A percentile compares a stretch with the other conserved stretches of the same genome.
These are phyloP conservation scores for Vigna nakashimae DNA, from an alignment of 306 rosid genomes.

Conservation along the genomic window DNA sequence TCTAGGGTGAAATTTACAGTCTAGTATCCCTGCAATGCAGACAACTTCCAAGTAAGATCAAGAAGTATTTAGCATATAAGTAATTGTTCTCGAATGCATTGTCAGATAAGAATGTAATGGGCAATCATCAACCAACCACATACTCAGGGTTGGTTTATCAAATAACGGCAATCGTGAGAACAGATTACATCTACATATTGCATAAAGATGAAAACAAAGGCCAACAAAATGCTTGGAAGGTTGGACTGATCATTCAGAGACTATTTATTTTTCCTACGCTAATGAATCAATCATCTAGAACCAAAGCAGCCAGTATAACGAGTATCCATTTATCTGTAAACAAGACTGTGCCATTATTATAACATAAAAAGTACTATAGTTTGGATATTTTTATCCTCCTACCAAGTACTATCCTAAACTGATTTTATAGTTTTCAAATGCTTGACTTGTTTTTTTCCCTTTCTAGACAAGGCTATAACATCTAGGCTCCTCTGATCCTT, in stretches of 20 bases:
- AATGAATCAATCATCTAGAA: constrained; percentile 33
- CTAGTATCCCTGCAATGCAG: constrained; percentile 79
- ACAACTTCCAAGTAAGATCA: constrained; percentile 20
- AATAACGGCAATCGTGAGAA: constrained; percentile 10
- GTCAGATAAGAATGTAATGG: constrained; percentile 7
- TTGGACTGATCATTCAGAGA: not conserved
- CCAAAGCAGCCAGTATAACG: constrained; percentile 13
- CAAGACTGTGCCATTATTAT: not conserved
- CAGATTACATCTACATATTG: constrained; percentile 1
- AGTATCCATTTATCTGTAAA: not conserved
- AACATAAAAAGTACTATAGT: not conserved
- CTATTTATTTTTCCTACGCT: not conserved
- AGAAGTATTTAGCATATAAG: not conserved
- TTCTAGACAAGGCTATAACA: too few species aligned
- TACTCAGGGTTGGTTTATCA: constrained; percentile 24
- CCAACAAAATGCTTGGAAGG: not conserved
- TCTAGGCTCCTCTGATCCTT: too few species aligned
- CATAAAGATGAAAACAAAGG: constrained; percentile 1
- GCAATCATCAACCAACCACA: not conserved
- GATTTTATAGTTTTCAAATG: too few species aligned
- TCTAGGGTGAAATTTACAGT: constrained; percentile 94
- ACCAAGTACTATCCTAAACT: too few species aligned
- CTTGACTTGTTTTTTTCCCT: too few species aligned
- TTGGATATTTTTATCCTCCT: not conserved
- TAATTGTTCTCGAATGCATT: constrained; percentile 24